Percentiles rank a stretch among this genome's conserved stretches.
Conservation (phyloP, 1,139 yeast species). For the Blastobotrys proliferans region DNA sequence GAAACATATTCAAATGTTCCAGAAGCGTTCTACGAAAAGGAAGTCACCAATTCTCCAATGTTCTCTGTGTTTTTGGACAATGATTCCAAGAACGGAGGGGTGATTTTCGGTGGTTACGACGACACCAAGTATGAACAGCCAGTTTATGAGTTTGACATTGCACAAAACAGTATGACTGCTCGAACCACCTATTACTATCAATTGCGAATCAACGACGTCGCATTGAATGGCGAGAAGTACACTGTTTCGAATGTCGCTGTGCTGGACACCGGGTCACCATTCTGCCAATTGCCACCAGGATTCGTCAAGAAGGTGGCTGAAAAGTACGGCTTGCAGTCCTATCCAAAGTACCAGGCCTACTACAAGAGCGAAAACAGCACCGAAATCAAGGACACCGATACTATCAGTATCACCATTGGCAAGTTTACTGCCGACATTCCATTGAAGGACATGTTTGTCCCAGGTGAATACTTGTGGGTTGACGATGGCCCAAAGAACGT, state of each 20-base stretch:
- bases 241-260: conserved; percentile 38
- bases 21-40: conserved; percentile 48
- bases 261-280: conserved; percentile 49
- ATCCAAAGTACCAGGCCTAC: conserved; percentile 29
- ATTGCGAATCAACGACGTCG: conserved; percentile 23
- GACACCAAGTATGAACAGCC: conserved; percentile 40
- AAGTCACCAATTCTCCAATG: conserved; percentile 48
- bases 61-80: conserved; percentile 45
- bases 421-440: conserved; percentile 27
- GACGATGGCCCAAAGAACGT: conserved; percentile 32
- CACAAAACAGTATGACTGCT: conserved; percentile 8
- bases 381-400: conserved; percentile 19
- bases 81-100: conserved; percentile 41
- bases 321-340: conserved; percentile 24
- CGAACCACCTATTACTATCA: conserved; percentile 24
- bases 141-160: conserved; percentile 27
- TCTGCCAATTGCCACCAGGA: conserved; percentile 31
- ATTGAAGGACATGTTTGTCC: conserved; percentile 29
- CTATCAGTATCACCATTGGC: conserved; percentile 27
- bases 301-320: conserved; percentile 30
- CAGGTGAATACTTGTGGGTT: conserved; percentile 34
- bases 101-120: conserved; percentile 59
- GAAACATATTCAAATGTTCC: conserved; percentile 56
- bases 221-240: conserved; percentile 23
- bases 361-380: conserved; percentile 19